These are phyloP conservation scores for Solanum hybrid DNA, from an alignment of 305 asterid genomes.

Conservation along the genomic window DNA sequence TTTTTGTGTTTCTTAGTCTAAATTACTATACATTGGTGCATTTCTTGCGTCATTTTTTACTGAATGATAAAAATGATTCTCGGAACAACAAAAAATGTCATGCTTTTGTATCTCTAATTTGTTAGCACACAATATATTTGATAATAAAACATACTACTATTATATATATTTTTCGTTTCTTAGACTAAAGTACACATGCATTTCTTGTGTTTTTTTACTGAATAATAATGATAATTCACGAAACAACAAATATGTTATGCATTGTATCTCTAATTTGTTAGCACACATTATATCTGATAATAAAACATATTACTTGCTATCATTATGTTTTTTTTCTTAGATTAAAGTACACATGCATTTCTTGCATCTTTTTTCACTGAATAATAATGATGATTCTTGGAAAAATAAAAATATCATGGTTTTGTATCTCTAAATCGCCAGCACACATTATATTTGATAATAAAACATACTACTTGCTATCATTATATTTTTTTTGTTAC, in stretches of 20 bases:
- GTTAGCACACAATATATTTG: no score
- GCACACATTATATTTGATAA: neutral
- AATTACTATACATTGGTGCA: no score
- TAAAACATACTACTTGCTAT: neutral
- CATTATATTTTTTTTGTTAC: no score
- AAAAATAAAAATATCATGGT: neutral
- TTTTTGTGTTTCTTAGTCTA: no score
- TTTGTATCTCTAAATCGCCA: neutral
- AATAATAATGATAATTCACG: neutral
- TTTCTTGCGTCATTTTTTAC: no score
- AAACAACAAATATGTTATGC: neutral
- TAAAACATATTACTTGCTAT: no score
- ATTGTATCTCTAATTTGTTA: neutral
- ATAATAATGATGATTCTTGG: neutral
- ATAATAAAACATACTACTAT: neutral
- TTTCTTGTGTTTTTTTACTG: neutral
- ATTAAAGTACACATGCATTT: neutral
- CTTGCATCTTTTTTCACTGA: no score
- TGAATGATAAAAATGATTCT: no score
- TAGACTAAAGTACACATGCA: neutral
- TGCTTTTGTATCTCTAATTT: no score
- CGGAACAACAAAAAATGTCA: no score
- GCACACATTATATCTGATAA: neutral
- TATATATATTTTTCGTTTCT: no score
- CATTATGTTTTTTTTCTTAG: neutral